Conservation (phyloP, 2,329 filamentous ascomycete genomes). For the Canariomyces notabilis region DNA sequence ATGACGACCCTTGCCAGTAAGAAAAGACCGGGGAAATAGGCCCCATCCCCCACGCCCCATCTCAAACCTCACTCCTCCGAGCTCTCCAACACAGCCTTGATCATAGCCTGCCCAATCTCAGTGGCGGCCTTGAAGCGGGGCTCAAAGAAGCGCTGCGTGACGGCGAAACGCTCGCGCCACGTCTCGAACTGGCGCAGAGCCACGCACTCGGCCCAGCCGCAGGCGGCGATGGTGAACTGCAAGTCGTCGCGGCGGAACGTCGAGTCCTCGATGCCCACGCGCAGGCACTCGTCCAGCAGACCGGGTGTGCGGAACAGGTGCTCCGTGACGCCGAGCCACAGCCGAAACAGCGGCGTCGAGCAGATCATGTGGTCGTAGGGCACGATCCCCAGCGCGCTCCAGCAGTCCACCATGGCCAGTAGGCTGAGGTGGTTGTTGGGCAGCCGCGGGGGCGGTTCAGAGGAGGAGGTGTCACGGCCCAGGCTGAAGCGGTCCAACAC, state of each 20-base stretch:
- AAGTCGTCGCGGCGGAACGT: conserved; percentile 93
- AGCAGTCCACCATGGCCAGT: conserved; percentile 96
- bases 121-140: conserved; percentile 84
- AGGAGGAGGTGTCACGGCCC: conserved; percentile 42
- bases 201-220: conserved; percentile 94
- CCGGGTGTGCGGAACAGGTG: conserved; percentile 82
- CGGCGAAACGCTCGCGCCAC: conserved; percentile 86
- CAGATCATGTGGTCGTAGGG: conserved; percentile 99
- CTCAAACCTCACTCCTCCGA: conserved; percentile 39
- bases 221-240: conserved; percentile 94
- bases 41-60: too few species aligned
- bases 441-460: conserved; percentile 37
- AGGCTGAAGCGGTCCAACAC: conserved; percentile 87
- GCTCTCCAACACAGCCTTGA: conserved; percentile 87
- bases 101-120: conserved; percentile 91
- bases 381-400: conserved; percentile 87
- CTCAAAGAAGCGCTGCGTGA: conserved; percentile 86
- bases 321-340: conserved; percentile 96
- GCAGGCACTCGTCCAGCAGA: conserved; percentile 77
- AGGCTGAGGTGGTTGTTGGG: conserved; percentile 93
- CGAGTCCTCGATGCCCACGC: conserved; percentile 81
- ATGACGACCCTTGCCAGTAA: background rate
- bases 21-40: too few species aligned
- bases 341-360: conserved; percentile 91
- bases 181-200: conserved; percentile 86